A percentile compares a stretch with the other conserved stretches of the same genome.
Conservation (phyloP, 257 asterid genomes). For the Striga asiatica region DNA sequence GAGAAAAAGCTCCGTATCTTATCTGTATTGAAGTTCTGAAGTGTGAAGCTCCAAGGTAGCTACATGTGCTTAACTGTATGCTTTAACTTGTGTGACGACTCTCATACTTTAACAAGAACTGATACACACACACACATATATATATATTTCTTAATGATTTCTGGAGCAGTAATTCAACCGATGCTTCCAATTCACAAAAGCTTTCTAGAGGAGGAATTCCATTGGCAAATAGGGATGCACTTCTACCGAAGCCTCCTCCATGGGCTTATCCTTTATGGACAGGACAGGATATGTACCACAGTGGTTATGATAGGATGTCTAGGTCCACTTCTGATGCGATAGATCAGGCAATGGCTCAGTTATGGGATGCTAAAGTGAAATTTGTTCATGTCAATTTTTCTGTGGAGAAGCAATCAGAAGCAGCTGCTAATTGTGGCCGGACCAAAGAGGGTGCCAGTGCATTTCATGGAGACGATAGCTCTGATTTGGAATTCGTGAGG, state of each 20-base stretch:
- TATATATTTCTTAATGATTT: constrained; percentile 19
- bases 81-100: constrained; percentile 1
- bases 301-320: constrained; percentile 81
- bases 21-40: constrained; percentile 91
- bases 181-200: constrained; percentile 56
- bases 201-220: constrained; percentile 98
- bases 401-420: constrained; percentile 39
- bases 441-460: constrained; percentile 35
- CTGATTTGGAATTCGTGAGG: constrained; percentile 40
- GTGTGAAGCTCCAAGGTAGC: constrained; percentile 70
- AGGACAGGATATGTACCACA: constrained; percentile 69
- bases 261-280: constrained; percentile 95
- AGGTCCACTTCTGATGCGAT: constrained; percentile 93
- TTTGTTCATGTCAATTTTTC: constrained; percentile 54
- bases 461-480: constrained; percentile 29
- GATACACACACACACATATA: no score
- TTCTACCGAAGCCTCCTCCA: constrained; percentile 95
- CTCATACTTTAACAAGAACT: constrained; percentile 6
- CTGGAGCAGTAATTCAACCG: constrained; percentile 53
- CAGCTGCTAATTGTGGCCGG: constrained; percentile 26
- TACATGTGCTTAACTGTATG: background rate
- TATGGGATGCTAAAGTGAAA: constrained; percentile 79
- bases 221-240: constrained; percentile 90
- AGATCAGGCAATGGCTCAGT: constrained; percentile 94
- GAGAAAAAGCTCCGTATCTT: constrained; percentile 98